phyloP scores from a whole-genome alignment of 352 stramenopile species.

The Lagenidium giganteum region DNA sequence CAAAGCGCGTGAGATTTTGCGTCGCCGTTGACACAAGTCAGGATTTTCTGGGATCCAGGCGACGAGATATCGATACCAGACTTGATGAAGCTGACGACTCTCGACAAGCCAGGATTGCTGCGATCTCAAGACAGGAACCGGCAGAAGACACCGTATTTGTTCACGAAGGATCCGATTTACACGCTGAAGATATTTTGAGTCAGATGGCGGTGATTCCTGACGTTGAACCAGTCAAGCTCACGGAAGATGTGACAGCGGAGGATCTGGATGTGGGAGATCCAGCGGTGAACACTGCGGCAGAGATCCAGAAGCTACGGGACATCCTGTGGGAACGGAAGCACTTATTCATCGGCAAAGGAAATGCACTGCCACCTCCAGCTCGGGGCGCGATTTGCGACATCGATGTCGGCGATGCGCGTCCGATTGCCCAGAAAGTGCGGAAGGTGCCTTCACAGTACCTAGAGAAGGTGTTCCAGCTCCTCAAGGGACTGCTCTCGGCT shows the following conservation, averaged over 20 bases:
- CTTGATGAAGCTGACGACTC: not conserved
- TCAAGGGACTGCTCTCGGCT: slow-evolving; percentile 16
- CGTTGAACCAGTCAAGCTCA: not conserved
- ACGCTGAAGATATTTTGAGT: slow-evolving; percentile 7
- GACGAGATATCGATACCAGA: not conserved
- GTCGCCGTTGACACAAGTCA: too few relatives aligned
- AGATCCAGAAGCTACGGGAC: slow-evolving; percentile 6
- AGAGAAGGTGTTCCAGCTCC: slow-evolving; percentile 17
- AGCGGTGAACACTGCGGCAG: slow-evolving; percentile 2
- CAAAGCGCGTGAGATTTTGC: too few relatives aligned
- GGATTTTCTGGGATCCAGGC: too few relatives aligned
- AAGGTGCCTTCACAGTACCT: slow-evolving; percentile 13
- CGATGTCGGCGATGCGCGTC: slow-evolving; percentile 14
- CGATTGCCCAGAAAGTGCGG: slow-evolving; percentile 11
- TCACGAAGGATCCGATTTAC: slow-evolving; percentile 8
- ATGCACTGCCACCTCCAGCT: slow-evolving; percentile 9
- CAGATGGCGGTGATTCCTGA: slow-evolving; percentile 19
- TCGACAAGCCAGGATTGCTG: not conserved
- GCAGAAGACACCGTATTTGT: slow-evolving; percentile 3
- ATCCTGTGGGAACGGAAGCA: slow-evolving; percentile 14
- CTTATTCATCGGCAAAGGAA: slow-evolving; percentile 22
- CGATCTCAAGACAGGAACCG: not conserved
- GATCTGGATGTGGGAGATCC: slow-evolving; percentile 15
- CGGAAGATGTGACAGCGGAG: slow-evolving; percentile 10
- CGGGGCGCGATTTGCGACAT: slow-evolving; percentile 26